A percentile compares a stretch with the other conserved stretches of the same genome.
phyloP scores from a whole-genome alignment of 2,329 filamentous ascomycete species.

The Fusarium guadeloupense region DNA sequence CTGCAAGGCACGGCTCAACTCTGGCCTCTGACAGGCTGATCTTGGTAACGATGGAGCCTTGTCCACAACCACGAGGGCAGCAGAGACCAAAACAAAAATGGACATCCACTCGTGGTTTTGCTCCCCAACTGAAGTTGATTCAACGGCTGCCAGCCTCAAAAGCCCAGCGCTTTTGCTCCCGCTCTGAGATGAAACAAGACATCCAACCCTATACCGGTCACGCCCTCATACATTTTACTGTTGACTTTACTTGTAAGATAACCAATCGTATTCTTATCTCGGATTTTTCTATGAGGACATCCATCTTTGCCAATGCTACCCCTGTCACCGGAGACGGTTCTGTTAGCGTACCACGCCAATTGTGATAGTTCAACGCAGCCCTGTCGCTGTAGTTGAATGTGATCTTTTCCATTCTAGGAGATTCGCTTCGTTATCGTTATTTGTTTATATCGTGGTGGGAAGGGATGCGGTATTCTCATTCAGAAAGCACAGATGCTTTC shows the following conservation, averaged over 20 bases:
- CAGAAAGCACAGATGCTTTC: no score
- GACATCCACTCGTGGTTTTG: background rate
- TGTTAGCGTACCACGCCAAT: constrained; percentile 26
- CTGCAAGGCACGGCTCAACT: background rate
- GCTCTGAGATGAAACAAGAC: constrained; percentile 23
- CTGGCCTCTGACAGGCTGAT: background rate
- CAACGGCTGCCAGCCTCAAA: constrained; percentile 13
- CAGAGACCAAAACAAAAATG: background rate
- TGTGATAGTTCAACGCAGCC: constrained; percentile 25
- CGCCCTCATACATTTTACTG: no score
- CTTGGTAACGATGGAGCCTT: constrained; percentile 8
- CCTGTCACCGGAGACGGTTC: constrained; percentile 16
- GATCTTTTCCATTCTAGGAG: constrained; percentile 1
- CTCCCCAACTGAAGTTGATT: constrained; percentile 24
- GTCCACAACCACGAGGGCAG: constrained; percentile 4
- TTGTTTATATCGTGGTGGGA: background rate
- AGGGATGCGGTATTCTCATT: background rate
- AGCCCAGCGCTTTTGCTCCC: background rate
- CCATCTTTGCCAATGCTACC: constrained; percentile 20
- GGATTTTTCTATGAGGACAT: background rate
- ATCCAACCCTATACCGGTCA: no score
- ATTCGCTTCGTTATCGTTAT: background rate
- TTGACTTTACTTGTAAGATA: background rate
- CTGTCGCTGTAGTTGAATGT: constrained; percentile 9
- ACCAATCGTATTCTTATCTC: background rate